Base-by-base conservation (phyloP, 805 yeast genomes). In the Hanseniaspora nectarophila region DNA sequence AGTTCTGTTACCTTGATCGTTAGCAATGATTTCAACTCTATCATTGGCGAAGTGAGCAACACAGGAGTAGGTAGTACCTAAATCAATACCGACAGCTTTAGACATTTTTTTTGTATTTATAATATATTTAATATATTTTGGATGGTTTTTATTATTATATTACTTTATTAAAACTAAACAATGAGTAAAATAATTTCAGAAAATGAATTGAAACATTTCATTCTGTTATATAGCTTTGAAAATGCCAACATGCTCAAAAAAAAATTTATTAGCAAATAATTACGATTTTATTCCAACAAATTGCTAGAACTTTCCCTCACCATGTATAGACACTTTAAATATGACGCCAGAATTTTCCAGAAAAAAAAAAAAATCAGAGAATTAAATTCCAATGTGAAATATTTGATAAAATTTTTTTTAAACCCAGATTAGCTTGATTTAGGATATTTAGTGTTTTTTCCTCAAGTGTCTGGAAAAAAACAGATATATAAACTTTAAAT, bases 1-100 rank as follows among this genome's bases (percentile, higher is more conserved):
- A 57, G 95, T 90, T 76, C 97, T 85, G 78, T 90, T 89, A 76
- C 97, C 97, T 74, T 90, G 97, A 70, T 89, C 96, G 67, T 89
- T 89, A 63, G 97, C 96, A 64, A 89, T 80, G 65, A 89, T 89
- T 66, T 90, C 97, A 55, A 89, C 97, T 63, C 95, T 76, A 66
- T 85, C 94, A 62, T 84, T 83, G 47, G 82, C 68, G 68, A 77
- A 80, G 70, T 78, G 88, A 64, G 95, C 97, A 56, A 90, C 97
- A 80, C 97, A 89, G 12, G 96, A 89, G 78, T 89, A 89, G 5
- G 97, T 89, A 58, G 97, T 89, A 67, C 97, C 96, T 75, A 88
- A 82, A 77, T 87, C 95, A 71, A 87, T 87, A 72, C 95, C 70
- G 71, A 68, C 72, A 59, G 72, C 72, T 58, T 67, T 67, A 58